A percentile compares a stretch with the other conserved stretches of the same genome.
These are phyloP conservation scores for Exophiala sideris DNA, from an alignment of 2,329 filamentous ascomycete genomes.

Conservation along the genomic window DNA sequence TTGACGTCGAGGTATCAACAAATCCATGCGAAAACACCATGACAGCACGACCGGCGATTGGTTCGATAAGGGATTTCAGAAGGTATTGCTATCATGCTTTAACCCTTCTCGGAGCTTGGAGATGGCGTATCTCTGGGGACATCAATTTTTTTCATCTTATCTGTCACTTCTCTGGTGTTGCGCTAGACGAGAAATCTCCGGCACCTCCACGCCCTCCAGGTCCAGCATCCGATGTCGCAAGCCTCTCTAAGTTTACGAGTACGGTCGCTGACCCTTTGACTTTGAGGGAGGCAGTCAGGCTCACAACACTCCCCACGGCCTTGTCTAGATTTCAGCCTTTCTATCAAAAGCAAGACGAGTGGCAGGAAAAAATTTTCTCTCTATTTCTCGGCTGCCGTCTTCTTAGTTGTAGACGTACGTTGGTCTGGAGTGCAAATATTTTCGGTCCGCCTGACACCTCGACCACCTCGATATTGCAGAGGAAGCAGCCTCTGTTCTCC, in stretches of 20 bases:
- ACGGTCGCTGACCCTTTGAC: neutral
- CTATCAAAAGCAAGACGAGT: conserved; percentile 7
- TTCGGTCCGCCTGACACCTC: too few species aligned
- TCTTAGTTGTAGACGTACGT: too few species aligned
- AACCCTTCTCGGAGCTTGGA: neutral
- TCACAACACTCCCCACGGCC: too few species aligned
- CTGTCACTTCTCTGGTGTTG: too few species aligned
- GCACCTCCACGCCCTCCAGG: neutral
- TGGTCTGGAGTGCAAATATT: too few species aligned
- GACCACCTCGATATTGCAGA: too few species aligned
- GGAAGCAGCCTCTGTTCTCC: too few species aligned
- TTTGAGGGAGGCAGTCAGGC: too few species aligned
- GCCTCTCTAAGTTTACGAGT: neutral
- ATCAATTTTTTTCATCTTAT: neutral
- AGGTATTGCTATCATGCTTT: neutral
- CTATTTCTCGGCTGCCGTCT: too few species aligned
- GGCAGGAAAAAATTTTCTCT: too few species aligned
- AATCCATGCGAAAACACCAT: conserved; percentile 5
- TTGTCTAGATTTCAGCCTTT: neutral
- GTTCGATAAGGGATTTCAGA: conserved; percentile 18
- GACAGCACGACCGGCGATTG: conserved; percentile 13
- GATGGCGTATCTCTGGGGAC: neutral
- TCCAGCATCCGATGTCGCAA: conserved; percentile 20
- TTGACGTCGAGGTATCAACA: conserved; percentile 8
- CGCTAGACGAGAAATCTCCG: neutral